These are phyloP conservation scores for Sherardia arvensis DNA, from an alignment of 257 asterid species.

Conservation along the genomic window DNA sequence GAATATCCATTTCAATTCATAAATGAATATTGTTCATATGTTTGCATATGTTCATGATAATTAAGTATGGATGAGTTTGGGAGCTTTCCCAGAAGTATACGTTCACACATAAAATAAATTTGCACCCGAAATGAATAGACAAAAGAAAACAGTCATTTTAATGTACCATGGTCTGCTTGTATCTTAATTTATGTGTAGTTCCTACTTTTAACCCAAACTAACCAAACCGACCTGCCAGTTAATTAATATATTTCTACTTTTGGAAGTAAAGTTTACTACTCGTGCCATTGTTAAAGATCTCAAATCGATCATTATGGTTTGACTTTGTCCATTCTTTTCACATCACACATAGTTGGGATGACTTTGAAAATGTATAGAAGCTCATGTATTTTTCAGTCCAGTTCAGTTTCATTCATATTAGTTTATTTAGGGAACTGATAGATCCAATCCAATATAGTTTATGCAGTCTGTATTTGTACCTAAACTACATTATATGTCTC, in stretches of 20 bases:
- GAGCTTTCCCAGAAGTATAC: constrained; percentile 22
- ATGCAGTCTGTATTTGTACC: no score
- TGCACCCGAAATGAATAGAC: neutral
- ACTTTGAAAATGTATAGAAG: no score
- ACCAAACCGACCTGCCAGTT: neutral
- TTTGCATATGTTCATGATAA: constrained; percentile 15
- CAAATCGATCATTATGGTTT: constrained; percentile 2
- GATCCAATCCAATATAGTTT: no score
- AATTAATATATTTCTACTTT: neutral
- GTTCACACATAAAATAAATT: neutral
- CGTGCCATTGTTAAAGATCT: neutral
- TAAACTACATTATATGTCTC: no score
- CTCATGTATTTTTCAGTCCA: no score
- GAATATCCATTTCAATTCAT: no score
- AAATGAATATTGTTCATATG: no score
- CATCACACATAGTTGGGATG: neutral
- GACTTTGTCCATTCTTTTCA: constrained; percentile 2
- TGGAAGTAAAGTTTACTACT: neutral
- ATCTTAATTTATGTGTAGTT: neutral
- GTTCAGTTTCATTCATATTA: no score
- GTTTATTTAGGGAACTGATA: no score
- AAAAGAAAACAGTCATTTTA: neutral
- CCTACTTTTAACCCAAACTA: neutral
- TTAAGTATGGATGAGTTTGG: constrained; percentile 4
- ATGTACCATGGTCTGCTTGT: neutral